Evolutionary conservation across 169 alveolate species (phyloP), one percentile per base, ranked within the genome.

Genomic region (Eimeria tenella): DNA sequence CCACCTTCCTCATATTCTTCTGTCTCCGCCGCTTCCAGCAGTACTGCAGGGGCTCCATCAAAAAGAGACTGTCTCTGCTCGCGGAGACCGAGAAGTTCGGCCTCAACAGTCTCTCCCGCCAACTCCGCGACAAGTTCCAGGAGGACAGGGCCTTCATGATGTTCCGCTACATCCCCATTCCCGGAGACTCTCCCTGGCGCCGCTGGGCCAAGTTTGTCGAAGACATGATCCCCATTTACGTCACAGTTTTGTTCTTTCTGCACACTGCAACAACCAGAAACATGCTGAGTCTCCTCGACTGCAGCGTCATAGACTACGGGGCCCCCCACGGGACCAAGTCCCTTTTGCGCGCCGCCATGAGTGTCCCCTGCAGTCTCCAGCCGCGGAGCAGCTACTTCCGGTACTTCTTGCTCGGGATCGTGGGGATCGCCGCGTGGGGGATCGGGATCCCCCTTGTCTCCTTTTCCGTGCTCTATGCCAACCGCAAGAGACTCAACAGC

Each of bases 221-320:
- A 90, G 98, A 97, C 87, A 97, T 97, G 98, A 97, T 97, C 87
- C 98, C 98, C 55, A 96, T 97, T 58, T 97, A 96, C 93, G 98
- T 96, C 65, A 97, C 98, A 1, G 97, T 96, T 90, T 95, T 97
- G 50, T 97, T 97, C 96, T 95, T 96, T 79, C 94, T 96, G 13
- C 97, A 97, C 94, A 96, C 97, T 13, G 94, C 96, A 75, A 97
- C 97, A 10, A 96, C 98, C 42, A 63, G 96, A 25, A 70, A 94
- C 52, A 96, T 97, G 98, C 86, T 97, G 79, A 96, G 97, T 89
- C 95, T 97, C 19, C 95, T 97, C 82, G 98, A 97, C 81, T 97
- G 98, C 89, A 93, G 97, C 15, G 90, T 94, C 86, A 96, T 97
- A 49, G 93, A 94, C 74, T 75, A 94, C 11, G 97, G 97, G 1